These are phyloP conservation scores for Pneumocystis sp. DNA, from an alignment of 1,139 yeast species.

Conservation along the genomic window DNA sequence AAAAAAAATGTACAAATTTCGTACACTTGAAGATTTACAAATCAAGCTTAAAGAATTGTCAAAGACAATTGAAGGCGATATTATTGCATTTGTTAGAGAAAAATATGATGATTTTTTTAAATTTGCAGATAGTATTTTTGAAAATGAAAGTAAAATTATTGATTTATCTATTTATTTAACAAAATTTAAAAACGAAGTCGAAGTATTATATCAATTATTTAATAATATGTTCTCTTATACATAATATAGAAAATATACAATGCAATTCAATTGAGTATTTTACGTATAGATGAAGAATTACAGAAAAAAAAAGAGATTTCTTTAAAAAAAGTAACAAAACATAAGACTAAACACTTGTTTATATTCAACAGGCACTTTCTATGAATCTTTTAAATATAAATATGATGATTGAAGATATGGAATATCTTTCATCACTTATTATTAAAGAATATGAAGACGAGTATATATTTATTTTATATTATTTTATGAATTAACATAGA, in stretches of 20 bases:
- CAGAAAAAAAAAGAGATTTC: not conserved
- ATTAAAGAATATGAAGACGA: not conserved
- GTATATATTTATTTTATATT: not conserved
- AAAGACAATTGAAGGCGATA: not conserved
- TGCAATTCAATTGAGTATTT: not conserved
- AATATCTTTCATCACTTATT: not conserved
- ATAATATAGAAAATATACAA: not conserved
- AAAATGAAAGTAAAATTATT: not conserved
- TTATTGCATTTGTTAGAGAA: not conserved
- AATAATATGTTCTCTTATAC: not conserved
- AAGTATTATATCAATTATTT: not conserved
- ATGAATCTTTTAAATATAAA: not conserved
- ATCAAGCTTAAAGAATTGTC: not conserved
- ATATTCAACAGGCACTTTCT: not conserved
- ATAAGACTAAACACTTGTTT: not conserved
- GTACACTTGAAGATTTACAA: conserved; percentile 1
- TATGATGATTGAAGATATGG: not conserved
- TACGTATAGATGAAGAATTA: not conserved
- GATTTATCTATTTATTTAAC: not conserved
- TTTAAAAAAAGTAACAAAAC: not conserved
- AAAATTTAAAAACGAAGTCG: not conserved
- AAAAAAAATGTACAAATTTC: not conserved
- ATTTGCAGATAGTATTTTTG: not conserved
- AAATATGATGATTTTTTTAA: not conserved
- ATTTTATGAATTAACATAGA: not conserved